A percentile compares a stretch with the other conserved stretches of the same genome.
These are phyloP conservation scores for Psilocybe sp. DNA, from an alignment of 768 basidiomycete species.

Conservation along the genomic window DNA sequence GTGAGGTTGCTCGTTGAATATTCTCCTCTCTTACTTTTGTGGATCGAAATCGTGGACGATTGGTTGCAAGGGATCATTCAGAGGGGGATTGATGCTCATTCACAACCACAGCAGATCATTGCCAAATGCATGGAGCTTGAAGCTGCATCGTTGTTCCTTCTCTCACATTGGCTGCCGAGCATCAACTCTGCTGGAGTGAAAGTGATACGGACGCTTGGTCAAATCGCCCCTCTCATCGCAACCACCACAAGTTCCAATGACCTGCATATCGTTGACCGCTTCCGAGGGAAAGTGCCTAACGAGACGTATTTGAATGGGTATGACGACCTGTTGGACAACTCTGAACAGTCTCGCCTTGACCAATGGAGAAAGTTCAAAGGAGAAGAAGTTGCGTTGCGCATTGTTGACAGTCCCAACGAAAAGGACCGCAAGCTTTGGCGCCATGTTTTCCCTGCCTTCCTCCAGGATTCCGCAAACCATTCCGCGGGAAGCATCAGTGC, in stretches of 20 bases:
- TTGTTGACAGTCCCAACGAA: conserved; percentile 69
- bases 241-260: conserved; percentile 26
- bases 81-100: conserved; percentile 35
- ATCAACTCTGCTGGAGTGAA: conserved; percentile 63
- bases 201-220: conserved; percentile 56
- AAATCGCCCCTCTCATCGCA: conserved; percentile 43
- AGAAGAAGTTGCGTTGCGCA: conserved; percentile 56
- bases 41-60: conserved; percentile 67
- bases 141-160: conserved; percentile 71
- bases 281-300: conserved; percentile 48
- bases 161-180: conserved; percentile 50
- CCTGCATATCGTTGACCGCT: conserved; percentile 41
- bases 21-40: conserved; percentile 62
- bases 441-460: conserved; percentile 64
- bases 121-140: conserved; percentile 61
- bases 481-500: conserved; percentile 40
- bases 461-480: conserved; percentile 53
- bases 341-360: conserved; percentile 58
- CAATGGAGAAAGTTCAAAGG: conserved; percentile 63
- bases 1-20: conserved; percentile 66
- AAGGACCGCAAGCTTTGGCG: conserved; percentile 75
- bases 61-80: conserved; percentile 57
- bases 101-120: conserved; percentile 41
- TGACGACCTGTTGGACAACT: conserved; percentile 62
- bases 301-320: conserved; percentile 55